phyloP scores from a whole-genome alignment of 371 early-diverging fungal species.

The Apophysomyces elegans region DNA sequence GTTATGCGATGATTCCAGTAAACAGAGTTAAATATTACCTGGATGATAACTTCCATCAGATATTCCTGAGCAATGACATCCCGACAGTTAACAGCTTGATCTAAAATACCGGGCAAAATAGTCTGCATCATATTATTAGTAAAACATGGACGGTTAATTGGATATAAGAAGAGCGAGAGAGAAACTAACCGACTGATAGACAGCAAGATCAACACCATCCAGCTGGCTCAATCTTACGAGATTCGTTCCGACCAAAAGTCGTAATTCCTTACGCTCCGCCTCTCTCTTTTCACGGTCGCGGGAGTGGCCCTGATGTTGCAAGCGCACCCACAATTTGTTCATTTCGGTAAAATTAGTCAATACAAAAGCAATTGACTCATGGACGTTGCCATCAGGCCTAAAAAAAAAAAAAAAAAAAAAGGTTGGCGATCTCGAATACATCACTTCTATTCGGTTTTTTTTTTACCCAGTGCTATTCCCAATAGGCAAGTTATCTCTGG shows the following conservation, averaged over 20 bases:
- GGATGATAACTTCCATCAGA: conserved; percentile 96
- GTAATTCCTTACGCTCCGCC: conserved; percentile 91
- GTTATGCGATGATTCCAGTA: neutral
- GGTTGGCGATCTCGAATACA: no score
- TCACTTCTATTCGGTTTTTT: neutral
- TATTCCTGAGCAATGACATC: conserved; percentile 99
- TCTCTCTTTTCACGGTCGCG: conserved; percentile 92
- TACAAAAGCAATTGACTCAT: conserved; percentile 92
- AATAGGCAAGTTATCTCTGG: conserved; percentile 84
- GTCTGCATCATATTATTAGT: conserved; percentile 36
- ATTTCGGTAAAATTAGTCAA: conserved; percentile 97
- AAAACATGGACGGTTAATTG: neutral
- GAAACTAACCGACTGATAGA: conserved; percentile 71
- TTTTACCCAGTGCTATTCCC: conserved; percentile 60
- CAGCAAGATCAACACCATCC: conserved; percentile 81
- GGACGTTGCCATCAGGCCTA: conserved; percentile 81
- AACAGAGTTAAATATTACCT: conserved; percentile 54
- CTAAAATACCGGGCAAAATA: conserved; percentile 90
- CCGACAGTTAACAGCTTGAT: conserved; percentile 93
- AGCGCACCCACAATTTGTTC: conserved; percentile 98
- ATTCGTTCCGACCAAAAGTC: conserved; percentile 95
- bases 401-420: no score
- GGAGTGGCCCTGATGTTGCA: conserved; percentile 95
- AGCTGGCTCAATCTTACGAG: conserved; percentile 92
- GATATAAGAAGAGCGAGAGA: neutral